Conservation (phyloP, 1,284 basidiomycete species). For the Apiotrichum laibachii region DNA sequence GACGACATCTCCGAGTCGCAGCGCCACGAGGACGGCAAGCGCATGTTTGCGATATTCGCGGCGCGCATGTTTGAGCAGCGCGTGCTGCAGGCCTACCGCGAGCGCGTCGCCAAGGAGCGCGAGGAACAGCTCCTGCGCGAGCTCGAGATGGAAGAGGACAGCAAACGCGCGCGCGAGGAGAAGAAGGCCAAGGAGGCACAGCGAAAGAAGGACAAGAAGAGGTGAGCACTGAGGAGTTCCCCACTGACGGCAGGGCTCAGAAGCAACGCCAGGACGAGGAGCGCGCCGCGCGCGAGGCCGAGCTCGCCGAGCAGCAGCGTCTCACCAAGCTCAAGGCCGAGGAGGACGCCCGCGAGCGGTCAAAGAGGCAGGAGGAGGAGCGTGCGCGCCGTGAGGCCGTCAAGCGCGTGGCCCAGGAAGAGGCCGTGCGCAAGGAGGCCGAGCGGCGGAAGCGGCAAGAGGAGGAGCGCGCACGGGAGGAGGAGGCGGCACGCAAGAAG, state of each 20-base stretch:
- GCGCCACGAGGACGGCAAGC: conserved; percentile 96
- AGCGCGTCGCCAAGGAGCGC: conserved; percentile 86
- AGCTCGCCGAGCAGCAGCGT: conserved; percentile 75
- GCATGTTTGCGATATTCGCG: conserved; percentile 99
- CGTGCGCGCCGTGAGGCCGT: conserved; percentile 67
- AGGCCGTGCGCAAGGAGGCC: conserved; percentile 57
- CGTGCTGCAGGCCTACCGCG: conserved; percentile 86
- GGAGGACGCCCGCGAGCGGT: conserved; percentile 63
- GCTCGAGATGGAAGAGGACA: conserved; percentile 82
- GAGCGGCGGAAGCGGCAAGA: conserved; percentile 55
- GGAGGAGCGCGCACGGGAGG: conserved; percentile 55
- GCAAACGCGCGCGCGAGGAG: conserved; percentile 76
- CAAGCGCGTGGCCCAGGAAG: conserved; percentile 74
- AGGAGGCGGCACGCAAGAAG: conserved; percentile 59
- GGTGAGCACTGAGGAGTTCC: conserved; percentile 25
- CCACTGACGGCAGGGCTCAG: conserved; percentile 64
- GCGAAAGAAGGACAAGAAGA: conserved; percentile 77
- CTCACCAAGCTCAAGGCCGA: conserved; percentile 65
- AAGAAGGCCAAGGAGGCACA: conserved; percentile 95
- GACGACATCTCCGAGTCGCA: conserved; percentile 59
- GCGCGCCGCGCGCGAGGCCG: conserved; percentile 71
- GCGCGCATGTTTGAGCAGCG: conserved; percentile 99
- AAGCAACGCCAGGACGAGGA: conserved; percentile 91
- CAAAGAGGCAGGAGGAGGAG: conserved; percentile 70
- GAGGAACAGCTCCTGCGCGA: conserved; percentile 83